Percentiles rank a stretch among this genome's conserved stretches.
These are phyloP conservation scores for Leccinum uliginosum DNA, from an alignment of 768 basidiomycete genomes.

Conservation along the genomic window DNA sequence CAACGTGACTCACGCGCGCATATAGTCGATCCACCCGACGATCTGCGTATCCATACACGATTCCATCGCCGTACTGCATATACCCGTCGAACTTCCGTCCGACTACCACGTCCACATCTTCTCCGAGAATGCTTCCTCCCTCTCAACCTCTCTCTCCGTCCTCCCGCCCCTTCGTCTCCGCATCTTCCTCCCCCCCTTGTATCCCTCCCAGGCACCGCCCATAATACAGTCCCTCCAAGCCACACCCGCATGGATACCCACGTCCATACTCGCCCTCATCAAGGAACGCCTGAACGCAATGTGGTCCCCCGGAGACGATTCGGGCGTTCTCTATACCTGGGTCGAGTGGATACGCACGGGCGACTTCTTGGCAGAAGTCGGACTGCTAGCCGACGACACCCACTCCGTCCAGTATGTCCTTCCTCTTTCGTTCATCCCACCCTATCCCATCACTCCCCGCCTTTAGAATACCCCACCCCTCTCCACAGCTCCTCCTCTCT, in stretches of 20 bases:
- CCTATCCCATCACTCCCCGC: not conserved
- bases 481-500: slow-evolving; percentile 48
- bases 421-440: slow-evolving; percentile 29
- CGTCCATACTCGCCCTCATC: slow-evolving; percentile 29
- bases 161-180: slow-evolving; percentile 64
- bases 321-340: slow-evolving; percentile 65
- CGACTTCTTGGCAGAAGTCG: slow-evolving; percentile 51
- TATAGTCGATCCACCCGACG: slow-evolving; percentile 76
- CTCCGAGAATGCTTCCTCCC: not conserved
- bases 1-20: not conserved
- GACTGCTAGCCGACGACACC: slow-evolving; percentile 33
- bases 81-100: slow-evolving; percentile 57
- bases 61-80: slow-evolving; percentile 36
- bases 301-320: slow-evolving; percentile 49
- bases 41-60: slow-evolving; percentile 45
- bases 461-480: slow-evolving; percentile 45
- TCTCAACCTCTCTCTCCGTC: slow-evolving; percentile 36
- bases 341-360: slow-evolving; percentile 67
- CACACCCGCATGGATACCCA: slow-evolving; percentile 56
- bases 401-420: slow-evolving; percentile 28
- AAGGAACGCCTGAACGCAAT: slow-evolving; percentile 41
- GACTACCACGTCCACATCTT: slow-evolving; percentile 38
- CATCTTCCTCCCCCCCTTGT: slow-evolving; percentile 47
- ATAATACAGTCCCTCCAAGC: slow-evolving; percentile 50
- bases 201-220: slow-evolving; percentile 55